These are phyloP conservation scores for Coniophora puteana DNA, from an alignment of 1,284 basidiomycete genomes.

Conservation along the genomic window DNA sequence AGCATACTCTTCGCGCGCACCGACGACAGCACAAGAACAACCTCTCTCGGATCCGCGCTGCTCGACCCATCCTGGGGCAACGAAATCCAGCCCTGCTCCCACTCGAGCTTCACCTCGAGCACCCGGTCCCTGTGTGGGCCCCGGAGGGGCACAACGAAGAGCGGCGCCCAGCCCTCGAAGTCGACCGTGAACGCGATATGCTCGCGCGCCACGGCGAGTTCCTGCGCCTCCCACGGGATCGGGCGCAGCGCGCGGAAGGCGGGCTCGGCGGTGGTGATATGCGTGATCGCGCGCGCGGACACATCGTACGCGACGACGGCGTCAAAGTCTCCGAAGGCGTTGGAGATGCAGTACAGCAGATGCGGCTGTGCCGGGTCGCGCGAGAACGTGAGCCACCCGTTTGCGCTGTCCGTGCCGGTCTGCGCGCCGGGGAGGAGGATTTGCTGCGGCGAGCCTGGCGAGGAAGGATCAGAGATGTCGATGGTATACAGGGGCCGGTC, in stretches of 20 bases:
- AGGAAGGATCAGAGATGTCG: constrained; percentile 12
- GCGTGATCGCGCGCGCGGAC: not conserved
- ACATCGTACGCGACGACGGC: constrained; percentile 16
- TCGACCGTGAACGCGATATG: constrained; percentile 17
- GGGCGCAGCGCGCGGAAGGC: constrained; percentile 12
- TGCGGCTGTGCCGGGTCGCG: constrained; percentile 11
- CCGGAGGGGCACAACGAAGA: constrained; percentile 15
- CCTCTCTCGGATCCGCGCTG: constrained; percentile 13
- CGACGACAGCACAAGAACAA: constrained; percentile 12
- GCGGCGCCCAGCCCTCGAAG: constrained; percentile 18
- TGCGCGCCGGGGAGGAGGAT: constrained; percentile 13
- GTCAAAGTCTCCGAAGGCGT: constrained; percentile 19
- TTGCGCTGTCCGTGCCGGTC: constrained; percentile 9
- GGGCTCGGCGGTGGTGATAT: constrained; percentile 17
- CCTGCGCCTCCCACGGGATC: constrained; percentile 16
- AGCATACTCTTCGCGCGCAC: constrained; percentile 12
- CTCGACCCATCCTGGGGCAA: constrained; percentile 9
- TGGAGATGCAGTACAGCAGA: constrained; percentile 15
- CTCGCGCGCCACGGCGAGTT: constrained; percentile 9
- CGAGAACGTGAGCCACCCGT: constrained; percentile 12
- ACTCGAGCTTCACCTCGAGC: constrained; percentile 13
- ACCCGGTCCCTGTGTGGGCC: constrained; percentile 10
- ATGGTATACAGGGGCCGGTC: constrained; percentile 15
- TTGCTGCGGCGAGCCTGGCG: constrained; percentile 10
- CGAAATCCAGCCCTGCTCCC: constrained; percentile 10